phyloP scores from a whole-genome alignment of 2,329 filamentous ascomycete genomes.

The Ophiocordyceps camponoti-floridani region DNA sequence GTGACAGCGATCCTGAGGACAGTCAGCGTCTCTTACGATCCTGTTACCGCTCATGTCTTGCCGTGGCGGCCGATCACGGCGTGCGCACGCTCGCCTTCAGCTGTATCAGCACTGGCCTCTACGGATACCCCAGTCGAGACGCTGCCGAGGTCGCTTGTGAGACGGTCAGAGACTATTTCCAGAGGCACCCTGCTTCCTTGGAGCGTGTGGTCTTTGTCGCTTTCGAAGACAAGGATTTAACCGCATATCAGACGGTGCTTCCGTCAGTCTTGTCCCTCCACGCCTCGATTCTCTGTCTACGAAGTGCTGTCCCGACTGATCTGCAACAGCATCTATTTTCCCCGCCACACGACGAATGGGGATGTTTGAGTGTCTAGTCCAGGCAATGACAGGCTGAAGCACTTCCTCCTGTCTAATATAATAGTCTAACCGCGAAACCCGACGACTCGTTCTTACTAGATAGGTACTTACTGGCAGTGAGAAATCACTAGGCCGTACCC shows the following conservation, averaged over 20 bases:
- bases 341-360: conserved; percentile 2
- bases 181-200: conserved; percentile 24
- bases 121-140: conserved; percentile 61
- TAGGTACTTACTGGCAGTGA: background rate
- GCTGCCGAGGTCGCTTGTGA: conserved; percentile 58
- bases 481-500: too few species aligned
- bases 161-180: conserved; percentile 36
- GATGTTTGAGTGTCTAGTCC: background rate
- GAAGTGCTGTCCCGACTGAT: too few species aligned
- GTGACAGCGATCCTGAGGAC: conserved; percentile 11
- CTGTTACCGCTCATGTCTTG: conserved; percentile 55
- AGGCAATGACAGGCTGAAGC: too few species aligned
- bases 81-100: conserved; percentile 66
- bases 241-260: conserved; percentile 49
- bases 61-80: conserved; percentile 49
- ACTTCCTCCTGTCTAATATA: background rate
- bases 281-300: too few species aligned
- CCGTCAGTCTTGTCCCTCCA: conserved; percentile 36
- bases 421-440: background rate
- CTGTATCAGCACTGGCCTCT: conserved; percentile 74
- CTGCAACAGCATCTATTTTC: conserved; percentile 9
- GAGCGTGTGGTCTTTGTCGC: conserved; percentile 71
- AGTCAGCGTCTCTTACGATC: conserved; percentile 30
- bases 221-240: conserved; percentile 61
- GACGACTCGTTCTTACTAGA: background rate